Base-by-base conservation (phyloP, 1,284 basidiomycete genomes). In the Apiotrichum gracile region DNA sequence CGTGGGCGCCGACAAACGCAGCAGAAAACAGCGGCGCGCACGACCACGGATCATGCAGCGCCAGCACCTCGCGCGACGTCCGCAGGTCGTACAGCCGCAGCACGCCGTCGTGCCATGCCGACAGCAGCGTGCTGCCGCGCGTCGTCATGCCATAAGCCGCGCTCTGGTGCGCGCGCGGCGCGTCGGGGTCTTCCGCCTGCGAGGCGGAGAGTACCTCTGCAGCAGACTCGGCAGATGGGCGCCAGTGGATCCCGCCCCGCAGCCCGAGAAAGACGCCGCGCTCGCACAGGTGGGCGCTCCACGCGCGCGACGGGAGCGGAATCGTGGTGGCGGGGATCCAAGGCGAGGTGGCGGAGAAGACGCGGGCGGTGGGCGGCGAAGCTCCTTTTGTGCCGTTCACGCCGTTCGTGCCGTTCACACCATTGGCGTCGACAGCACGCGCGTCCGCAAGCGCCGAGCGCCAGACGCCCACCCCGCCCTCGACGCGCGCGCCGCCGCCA, bases 101-200 rank as follows among this genome's bases (percentile, higher is more conserved):
- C 31, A 64, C 54, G 10, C 69, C 69, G 58, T 76, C 74, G 60
- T 67, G 73, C 74, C 74, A 76, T 42, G 70, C 69, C 7, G 63
- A 65, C 13, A 74, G 56, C 4, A 74, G 58, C 2, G 31, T 34
- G n/a, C 21, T 12, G 24, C 27, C 5, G 46, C 21, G 27, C 12
- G 38, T 14, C 12, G 46, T 39, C 29, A 57, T 40, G 33, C 43
- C 55, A 44, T 60, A 59, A 16, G 56, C 52, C 13, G 56, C 52
- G n/a, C n/a, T n/a, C n/a, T n/a, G n/a, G n/a, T n/a, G n/a, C n/a
- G n/a, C n/a, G n/a, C n/a, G n/a, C n/a, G n/a, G n/a, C n/a, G n/a
- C n/a, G n/a, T n/a, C n/a, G n/a, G n/a, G n/a, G n/a, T n/a, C n/a
- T n/a, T n/a, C n/a, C n/a, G n/a, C n/a, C 13, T 3, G 35, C 35